A percentile compares a stretch with the other conserved stretches of the same genome.
Evolutionary conservation across 2,329 filamentous ascomycete species (phyloP).

Genomic region (Pyricularia grisea): DNA sequence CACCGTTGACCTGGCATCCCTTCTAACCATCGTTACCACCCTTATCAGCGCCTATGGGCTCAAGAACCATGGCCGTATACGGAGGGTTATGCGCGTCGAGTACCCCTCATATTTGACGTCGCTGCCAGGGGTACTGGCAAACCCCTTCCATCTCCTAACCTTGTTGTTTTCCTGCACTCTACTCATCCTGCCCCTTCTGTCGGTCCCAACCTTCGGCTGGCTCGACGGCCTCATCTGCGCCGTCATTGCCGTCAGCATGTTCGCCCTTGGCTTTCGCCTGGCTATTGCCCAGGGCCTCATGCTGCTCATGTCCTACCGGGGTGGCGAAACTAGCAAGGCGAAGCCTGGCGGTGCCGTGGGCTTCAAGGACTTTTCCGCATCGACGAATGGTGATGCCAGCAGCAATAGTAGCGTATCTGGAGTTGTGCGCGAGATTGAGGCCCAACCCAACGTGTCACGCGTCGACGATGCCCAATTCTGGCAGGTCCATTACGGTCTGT

Average conservation of each 20-base stretch:
- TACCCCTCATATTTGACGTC: constrained; percentile 59
- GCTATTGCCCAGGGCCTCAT: constrained; percentile 84
- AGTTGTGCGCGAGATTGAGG: constrained; percentile 77
- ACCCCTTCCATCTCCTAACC: constrained; percentile 91
- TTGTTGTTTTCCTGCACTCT: constrained; percentile 69
- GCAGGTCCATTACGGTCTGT: constrained; percentile 96
- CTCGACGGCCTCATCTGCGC: constrained; percentile 76
- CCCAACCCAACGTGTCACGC: constrained; percentile 63
- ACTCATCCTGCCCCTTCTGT: constrained; percentile 72
- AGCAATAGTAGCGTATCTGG: constrained; percentile 48
- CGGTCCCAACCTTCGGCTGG: constrained; percentile 70
- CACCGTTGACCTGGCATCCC: constrained; percentile 70
- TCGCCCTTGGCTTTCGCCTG: constrained; percentile 71
- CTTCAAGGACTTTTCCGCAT: background rate
- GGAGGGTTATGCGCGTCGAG: constrained; percentile 73
- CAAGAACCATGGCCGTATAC: constrained; percentile 85
- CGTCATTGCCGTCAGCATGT: constrained; percentile 80
- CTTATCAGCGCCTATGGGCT: constrained; percentile 79
- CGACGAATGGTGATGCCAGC: constrained; percentile 19
- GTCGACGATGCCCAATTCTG: constrained; percentile 93
- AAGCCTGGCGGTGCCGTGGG: background rate
- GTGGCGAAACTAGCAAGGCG: background rate
- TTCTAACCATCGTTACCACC: constrained; percentile 75
- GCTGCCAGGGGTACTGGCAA: constrained; percentile 71
- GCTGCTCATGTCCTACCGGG: constrained; percentile 84